These are phyloP conservation scores for Lecanicillium sp. DNA, from an alignment of 2,329 filamentous ascomycete genomes.

Conservation along the genomic window DNA sequence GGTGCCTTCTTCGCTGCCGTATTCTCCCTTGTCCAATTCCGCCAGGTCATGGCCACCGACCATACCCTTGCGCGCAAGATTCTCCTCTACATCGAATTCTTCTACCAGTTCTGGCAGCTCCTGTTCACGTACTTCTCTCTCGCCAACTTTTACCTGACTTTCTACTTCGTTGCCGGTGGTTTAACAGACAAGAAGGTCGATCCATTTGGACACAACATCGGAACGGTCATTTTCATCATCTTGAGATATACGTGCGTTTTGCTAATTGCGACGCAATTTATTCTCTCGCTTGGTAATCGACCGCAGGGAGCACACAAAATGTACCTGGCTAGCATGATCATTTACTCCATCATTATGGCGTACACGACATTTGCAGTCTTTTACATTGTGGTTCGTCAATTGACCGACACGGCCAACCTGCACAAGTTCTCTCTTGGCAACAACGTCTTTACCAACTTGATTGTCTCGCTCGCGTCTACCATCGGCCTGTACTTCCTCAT, in stretches of 20 bases:
- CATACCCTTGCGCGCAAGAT: constrained; percentile 86
- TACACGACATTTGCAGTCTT: constrained; percentile 88
- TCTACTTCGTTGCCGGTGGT: constrained; percentile 95
- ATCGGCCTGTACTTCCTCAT: constrained; percentile 93
- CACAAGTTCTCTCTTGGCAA: constrained; percentile 59
- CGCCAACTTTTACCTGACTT: constrained; percentile 97
- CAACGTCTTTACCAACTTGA: constrained; percentile 91
- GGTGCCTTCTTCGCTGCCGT: constrained; percentile 98
- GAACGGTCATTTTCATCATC: constrained; percentile 77
- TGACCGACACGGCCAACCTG: constrained; percentile 45
- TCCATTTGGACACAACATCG: constrained; percentile 85
- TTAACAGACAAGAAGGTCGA: constrained; percentile 73
- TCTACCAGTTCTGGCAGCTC: constrained; percentile 90
- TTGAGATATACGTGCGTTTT: constrained; percentile 81
- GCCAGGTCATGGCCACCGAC: constrained; percentile 87
- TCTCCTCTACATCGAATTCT: constrained; percentile 86
- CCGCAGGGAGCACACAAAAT: constrained; percentile 91
- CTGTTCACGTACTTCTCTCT: constrained; percentile 97
- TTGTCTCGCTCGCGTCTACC: constrained; percentile 83
- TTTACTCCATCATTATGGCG: constrained; percentile 90
- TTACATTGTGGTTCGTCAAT: constrained; percentile 82
- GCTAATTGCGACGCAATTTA: constrained; percentile 91
- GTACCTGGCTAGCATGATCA: constrained; percentile 79
- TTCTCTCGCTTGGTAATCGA: constrained; percentile 90
- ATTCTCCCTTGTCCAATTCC: constrained; percentile 92